Conservation (phyloP, 2,329 filamentous ascomycete species). For the Fusarium sororula region DNA sequence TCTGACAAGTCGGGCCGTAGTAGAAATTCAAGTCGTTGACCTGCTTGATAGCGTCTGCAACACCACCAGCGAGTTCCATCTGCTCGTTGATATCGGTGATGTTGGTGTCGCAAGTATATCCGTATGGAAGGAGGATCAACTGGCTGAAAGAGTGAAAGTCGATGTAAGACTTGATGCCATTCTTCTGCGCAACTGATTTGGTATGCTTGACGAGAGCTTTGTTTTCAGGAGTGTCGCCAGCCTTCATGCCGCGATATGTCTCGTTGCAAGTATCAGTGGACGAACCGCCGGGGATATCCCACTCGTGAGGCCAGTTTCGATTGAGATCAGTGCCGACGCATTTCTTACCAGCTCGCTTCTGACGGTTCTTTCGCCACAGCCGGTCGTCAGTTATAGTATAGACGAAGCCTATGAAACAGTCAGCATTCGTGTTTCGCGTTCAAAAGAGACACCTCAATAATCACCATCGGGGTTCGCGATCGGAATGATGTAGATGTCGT, state of each 20-base stretch:
- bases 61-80: slow-evolving; percentile 57
- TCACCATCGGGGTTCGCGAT: slow-evolving; percentile 69
- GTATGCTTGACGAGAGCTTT: slow-evolving; percentile 52
- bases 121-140: slow-evolving; percentile 65
- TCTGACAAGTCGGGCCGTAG: slow-evolving; percentile 65
- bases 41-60: slow-evolving; percentile 59
- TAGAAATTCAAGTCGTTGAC: slow-evolving; percentile 52
- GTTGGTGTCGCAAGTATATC: slow-evolving; percentile 63
- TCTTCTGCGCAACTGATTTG: slow-evolving; percentile 46
- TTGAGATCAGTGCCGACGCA: slow-evolving; percentile 67
- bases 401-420: slow-evolving; percentile 57
- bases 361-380: slow-evolving; percentile 70
- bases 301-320: slow-evolving; percentile 67
- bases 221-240: slow-evolving; percentile 61
- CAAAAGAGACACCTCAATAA: background rate
- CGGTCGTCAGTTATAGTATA: slow-evolving; percentile 56
- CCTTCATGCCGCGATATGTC: slow-evolving; percentile 55
- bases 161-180: slow-evolving; percentile 67
- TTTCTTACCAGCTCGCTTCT: slow-evolving; percentile 48
- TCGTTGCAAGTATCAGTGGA: slow-evolving; percentile 62
- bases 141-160: slow-evolving; percentile 74
- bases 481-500: slow-evolving; percentile 73
- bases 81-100: slow-evolving; percentile 59
- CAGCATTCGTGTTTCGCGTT: rapidly evolving
- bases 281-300: slow-evolving; percentile 59